Base-by-base conservation (phyloP, 2,329 filamentous ascomycete genomes). In the Calycina herbarum region DNA sequence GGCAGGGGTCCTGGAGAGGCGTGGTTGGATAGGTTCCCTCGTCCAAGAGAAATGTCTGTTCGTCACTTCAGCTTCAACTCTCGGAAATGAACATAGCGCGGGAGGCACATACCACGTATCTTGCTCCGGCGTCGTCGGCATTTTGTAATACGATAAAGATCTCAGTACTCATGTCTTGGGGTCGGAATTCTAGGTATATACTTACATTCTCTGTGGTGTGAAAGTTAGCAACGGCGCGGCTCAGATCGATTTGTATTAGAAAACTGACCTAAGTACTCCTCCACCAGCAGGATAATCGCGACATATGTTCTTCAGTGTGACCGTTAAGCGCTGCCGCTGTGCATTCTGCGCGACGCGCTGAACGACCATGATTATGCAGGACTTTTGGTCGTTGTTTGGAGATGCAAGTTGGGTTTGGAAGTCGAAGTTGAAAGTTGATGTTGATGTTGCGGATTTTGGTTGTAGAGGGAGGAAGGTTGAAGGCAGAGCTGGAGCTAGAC, bases 91-190 rank as follows among this genome's bases (percentile, higher is more conserved):
- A 24, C 15, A 42, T 5, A 29, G 59, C 6, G 42, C 5, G 13
- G 13, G 15, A 56, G 31, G n/a, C 15, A 33, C 33, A 57, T 70
- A 74, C 73, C 72, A 97, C 94, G 67, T 88, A 92, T 20, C 88
- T 92, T 61, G 94, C 94, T 74, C 93, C 90, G 35, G 95, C 95
- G 81, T 99, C 95, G 73, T 95, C 94, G 24, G 95, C 95, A 77
- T 99, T 99, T 76, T 98, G 95, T 57, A 99, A 93, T 67, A 98
- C 42, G 7, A 20, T 48, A 48, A 20, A 20, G 42, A 20, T 20
- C 42, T 48, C 42, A 48, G 42, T 48, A 48, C 17, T 48, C 15
- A 5, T 20, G 42, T 5, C 5, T n/a, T 20, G n/a, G n/a, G 5
- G 17, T 6, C n/a, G 5, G 3, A 15, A 38, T 38, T 38, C 8